Conservation (phyloP, 441 rosid species). For the Raphanus hybrid region DNA sequence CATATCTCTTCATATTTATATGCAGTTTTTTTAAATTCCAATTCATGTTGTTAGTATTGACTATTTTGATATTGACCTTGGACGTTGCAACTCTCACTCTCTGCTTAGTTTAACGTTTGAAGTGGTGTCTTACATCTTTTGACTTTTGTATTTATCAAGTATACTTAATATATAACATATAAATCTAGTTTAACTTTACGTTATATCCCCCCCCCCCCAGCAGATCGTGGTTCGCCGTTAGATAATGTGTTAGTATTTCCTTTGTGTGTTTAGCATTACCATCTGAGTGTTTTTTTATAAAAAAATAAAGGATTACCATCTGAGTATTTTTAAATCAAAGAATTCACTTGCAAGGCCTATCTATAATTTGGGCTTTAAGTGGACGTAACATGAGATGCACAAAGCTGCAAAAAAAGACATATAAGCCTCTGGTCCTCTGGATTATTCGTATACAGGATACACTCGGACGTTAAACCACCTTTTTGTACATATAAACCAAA, state of each 20-base stretch:
- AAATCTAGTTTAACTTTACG: background rate
- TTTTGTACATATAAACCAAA: too few species aligned
- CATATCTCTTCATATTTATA: constrained; percentile 22
- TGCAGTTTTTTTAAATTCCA: background rate
- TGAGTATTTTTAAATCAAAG: background rate
- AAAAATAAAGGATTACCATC: too few species aligned
- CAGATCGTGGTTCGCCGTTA: constrained; percentile 6
- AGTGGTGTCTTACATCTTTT: constrained; percentile 13
- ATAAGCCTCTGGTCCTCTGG: background rate
- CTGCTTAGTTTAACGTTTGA: constrained; percentile 10
- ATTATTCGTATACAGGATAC: background rate
- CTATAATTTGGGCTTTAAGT: background rate
- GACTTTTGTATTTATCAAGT: constrained; percentile 27
- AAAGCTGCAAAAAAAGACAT: background rate
- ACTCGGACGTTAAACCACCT: background rate
- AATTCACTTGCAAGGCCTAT: background rate
- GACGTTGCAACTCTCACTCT: constrained; percentile 17
- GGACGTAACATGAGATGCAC: background rate
- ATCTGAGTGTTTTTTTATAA: too few species aligned
- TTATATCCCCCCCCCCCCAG: background rate
- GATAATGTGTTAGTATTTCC: background rate
- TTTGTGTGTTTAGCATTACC: background rate
- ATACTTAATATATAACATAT: constrained; percentile 5
- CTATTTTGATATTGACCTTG: constrained; percentile 23
- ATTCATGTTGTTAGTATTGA: constrained; percentile 16